Percentiles rank a stretch among this genome's conserved stretches.
Evolutionary conservation across 352 stramenopile genomes (phyloP).

Genomic region (Phytophthora uliginosa): DNA sequence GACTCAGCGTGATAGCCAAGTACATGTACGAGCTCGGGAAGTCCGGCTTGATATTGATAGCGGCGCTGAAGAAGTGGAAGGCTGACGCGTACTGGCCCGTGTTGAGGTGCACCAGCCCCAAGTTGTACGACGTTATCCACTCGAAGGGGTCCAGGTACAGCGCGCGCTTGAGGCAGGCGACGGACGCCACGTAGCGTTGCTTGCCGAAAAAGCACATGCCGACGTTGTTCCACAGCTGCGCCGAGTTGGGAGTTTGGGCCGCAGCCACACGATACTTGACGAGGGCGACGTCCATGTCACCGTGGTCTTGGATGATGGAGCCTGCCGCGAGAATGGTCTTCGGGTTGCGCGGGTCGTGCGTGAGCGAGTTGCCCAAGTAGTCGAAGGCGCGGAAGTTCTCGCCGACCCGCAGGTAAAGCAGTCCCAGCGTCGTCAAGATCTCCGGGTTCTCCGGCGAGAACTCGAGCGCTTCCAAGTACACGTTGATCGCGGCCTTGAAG

Average conservation of each 20-base stretch:
- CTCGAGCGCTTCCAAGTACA: conserved; percentile 94
- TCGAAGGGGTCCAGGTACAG: conserved; percentile 96
- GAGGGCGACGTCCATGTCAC: conserved; percentile 95
- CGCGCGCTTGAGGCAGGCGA: conserved; percentile 93
- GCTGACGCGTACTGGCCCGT: conserved; percentile 94
- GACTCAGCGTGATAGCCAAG: conserved; percentile 90
- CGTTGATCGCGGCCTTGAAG: conserved; percentile 87
- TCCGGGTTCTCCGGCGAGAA: conserved; percentile 95
- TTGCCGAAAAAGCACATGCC: conserved; percentile 98
- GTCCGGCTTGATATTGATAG: conserved; percentile 91
- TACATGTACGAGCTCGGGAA: conserved; percentile 95
- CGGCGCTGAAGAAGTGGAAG: conserved; percentile 95
- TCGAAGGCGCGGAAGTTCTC: conserved; percentile 95
- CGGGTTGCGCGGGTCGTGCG: conserved; percentile 91
- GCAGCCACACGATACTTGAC: conserved; percentile 96
- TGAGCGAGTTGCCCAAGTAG: conserved; percentile 95
- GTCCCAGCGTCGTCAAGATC: conserved; percentile 92
- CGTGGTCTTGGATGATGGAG: conserved; percentile 95
- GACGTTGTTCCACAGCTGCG: conserved; percentile 97
- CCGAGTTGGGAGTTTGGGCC: conserved; percentile 92
- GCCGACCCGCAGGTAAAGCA: conserved; percentile 91
- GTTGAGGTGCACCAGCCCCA: conserved; percentile 95
- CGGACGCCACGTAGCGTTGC: conserved; percentile 84
- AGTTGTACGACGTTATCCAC: conserved; percentile 96
- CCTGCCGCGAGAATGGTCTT: conserved; percentile 95